These are phyloP conservation scores for Pecoramyces ruminantium DNA, from an alignment of 192 early-diverging fungal species.

Conservation along the genomic window DNA sequence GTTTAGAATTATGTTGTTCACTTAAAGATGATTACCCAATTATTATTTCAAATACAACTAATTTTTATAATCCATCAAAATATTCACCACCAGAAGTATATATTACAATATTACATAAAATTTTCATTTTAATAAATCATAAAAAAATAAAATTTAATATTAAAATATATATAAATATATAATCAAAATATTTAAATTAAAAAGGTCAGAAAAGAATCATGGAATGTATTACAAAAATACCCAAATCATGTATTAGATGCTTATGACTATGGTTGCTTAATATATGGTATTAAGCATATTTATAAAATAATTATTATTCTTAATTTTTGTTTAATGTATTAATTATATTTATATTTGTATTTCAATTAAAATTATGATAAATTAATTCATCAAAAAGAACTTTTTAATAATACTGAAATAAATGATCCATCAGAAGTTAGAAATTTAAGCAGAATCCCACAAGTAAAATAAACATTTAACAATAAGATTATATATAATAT, in stretches of 20 bases:
- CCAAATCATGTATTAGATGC: neutral
- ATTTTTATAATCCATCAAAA: slow-evolving; percentile 39
- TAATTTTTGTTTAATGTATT: too few species aligned
- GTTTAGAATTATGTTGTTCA: slow-evolving; percentile 59
- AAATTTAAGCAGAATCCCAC: neutral
- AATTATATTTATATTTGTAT: too few species aligned
- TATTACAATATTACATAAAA: too few species aligned
- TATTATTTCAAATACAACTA: slow-evolving; percentile 38
- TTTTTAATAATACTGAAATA: neutral
- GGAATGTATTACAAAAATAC: neutral
- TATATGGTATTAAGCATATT: neutral
- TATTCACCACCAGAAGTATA: slow-evolving; percentile 60
- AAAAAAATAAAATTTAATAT: too few species aligned
- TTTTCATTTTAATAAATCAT: too few species aligned
- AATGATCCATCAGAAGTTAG: neutral
- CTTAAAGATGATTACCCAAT: slow-evolving; percentile 50
- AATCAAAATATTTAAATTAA: too few species aligned
- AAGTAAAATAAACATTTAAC: neutral
- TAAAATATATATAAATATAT: neutral
- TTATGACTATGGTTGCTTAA: neutral
- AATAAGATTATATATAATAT: too few species aligned
- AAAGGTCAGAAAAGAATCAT: neutral
- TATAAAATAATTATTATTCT: too few species aligned
- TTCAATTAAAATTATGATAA: too few species aligned
- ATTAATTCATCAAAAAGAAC: neutral